A percentile compares a stretch with the other conserved stretches of the same genome.
These are phyloP conservation scores for Podila epicladia DNA, from an alignment of 192 early-diverging fungal species.

Conservation along the genomic window DNA sequence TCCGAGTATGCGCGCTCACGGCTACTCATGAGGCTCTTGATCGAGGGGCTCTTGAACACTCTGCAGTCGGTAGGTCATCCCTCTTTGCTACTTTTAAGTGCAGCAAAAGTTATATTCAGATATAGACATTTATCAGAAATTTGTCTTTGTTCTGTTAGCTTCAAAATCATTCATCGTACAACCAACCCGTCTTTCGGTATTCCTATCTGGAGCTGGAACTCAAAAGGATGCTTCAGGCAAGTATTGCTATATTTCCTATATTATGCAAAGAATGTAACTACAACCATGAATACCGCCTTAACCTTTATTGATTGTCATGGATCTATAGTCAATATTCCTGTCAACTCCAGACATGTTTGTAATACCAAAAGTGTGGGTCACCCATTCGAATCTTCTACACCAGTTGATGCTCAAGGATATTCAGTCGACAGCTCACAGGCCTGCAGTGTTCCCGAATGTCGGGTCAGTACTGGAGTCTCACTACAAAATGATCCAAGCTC, in stretches of 20 bases:
- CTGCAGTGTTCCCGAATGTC: constrained; percentile 38
- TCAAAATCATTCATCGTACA: constrained; percentile 31
- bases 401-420: constrained; percentile 51
- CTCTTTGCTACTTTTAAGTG: no score
- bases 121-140: background rate
- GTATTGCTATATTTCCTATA: background rate
- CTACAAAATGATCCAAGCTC: constrained; percentile 46
- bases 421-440: constrained; percentile 31
- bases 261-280: background rate
- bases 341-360: constrained; percentile 72
- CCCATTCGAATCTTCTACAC: constrained; percentile 54
- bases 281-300: background rate
- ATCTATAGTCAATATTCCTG: constrained; percentile 57
- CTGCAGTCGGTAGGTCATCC: constrained; percentile 55
- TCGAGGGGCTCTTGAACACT: constrained; percentile 59
- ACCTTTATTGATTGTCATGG: background rate
- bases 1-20: constrained; percentile 62
- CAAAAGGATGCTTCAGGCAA: constrained; percentile 60
- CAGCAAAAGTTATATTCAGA: background rate
- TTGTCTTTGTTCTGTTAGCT: constrained; percentile 9
- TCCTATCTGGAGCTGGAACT: constrained; percentile 57
- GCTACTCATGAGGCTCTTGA: constrained; percentile 61
- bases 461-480: constrained; percentile 28
- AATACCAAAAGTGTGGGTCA: constrained; percentile 60
- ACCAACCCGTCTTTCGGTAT: constrained; percentile 43